Conservation (phyloP, 768 basidiomycete species). For the Tulasnella sp. region DNA sequence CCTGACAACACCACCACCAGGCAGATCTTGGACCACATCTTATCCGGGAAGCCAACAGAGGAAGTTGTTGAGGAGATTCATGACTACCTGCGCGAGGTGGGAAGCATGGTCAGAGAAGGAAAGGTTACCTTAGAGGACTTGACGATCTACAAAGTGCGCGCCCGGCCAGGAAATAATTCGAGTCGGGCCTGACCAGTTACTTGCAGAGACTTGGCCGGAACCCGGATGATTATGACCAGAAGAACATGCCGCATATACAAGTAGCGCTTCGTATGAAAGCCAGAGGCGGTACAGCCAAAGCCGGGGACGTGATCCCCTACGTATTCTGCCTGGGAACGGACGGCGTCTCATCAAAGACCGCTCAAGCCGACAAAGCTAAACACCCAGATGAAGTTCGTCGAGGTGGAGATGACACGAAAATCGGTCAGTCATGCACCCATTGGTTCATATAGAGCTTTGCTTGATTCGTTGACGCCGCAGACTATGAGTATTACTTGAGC, state of each 20-base stretch:
- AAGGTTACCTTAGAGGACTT: constrained; percentile 83
- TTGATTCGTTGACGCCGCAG: constrained; percentile 32
- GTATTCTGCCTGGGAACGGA: constrained; percentile 75
- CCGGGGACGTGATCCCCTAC: constrained; percentile 92
- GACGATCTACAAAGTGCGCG: constrained; percentile 76
- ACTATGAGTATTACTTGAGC: constrained; percentile 84
- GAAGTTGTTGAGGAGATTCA: constrained; percentile 83
- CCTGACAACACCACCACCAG: constrained; percentile 31
- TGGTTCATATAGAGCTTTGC: not conserved
- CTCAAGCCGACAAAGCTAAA: constrained; percentile 80
- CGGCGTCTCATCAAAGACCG: constrained; percentile 54
- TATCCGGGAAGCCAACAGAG: constrained; percentile 87
- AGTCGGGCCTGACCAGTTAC: not conserved
- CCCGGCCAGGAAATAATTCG: not conserved
- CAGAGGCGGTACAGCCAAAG: constrained; percentile 65
- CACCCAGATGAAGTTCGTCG: constrained; percentile 88
- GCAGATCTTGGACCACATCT: constrained; percentile 78
- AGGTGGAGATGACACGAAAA: constrained; percentile 50
- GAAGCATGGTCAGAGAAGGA: constrained; percentile 68
- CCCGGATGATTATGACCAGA: constrained; percentile 92
- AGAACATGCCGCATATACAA: constrained; percentile 92
- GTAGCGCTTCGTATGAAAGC: constrained; percentile 86
- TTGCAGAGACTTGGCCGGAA: constrained; percentile 85
- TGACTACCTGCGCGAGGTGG: constrained; percentile 69
- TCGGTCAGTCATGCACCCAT: constrained; percentile 42